Percentiles rank a stretch among this genome's conserved stretches.
Evolutionary conservation across 306 rosid species (phyloP).

Genomic region (Rosa rugosa): DNA sequence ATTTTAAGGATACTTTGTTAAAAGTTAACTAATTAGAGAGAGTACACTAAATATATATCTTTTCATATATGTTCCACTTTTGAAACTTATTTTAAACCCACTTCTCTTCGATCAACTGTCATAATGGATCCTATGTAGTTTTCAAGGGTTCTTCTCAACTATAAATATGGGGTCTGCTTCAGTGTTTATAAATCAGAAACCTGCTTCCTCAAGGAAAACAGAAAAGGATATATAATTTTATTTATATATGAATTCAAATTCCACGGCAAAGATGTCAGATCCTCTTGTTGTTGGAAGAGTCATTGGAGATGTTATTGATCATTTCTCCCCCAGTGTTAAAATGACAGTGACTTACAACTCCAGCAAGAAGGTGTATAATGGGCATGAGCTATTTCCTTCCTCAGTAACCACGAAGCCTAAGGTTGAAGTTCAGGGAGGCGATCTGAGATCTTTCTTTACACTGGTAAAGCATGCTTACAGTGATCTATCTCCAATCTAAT

Average conservation of each 20-base stretch:
- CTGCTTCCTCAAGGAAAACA: constrained; percentile 20
- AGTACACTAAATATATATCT: not conserved
- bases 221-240: not conserved
- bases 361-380: constrained; percentile 68
- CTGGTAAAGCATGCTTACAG: constrained; percentile 39
- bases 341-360: constrained; percentile 55
- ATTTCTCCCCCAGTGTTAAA: constrained; percentile 46
- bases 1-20: not conserved
- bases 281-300: constrained; percentile 80
- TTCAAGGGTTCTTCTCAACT: constrained; percentile 16
- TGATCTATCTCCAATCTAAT: not conserved
- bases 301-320: constrained; percentile 82
- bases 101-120: constrained; percentile 5
- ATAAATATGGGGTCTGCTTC: constrained; percentile 48
- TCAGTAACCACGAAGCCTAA: constrained; percentile 58
- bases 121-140: constrained; percentile 13
- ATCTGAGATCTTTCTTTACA: constrained; percentile 84
- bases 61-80: constrained; percentile 28
- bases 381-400: constrained; percentile 76
- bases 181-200: constrained; percentile 4
- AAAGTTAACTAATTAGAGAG: not conserved
- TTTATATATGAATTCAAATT: not conserved
- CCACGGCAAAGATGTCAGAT: constrained; percentile 42
- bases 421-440: constrained; percentile 86
- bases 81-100: not conserved